These are phyloP conservation scores for Malania oleifera DNA, from an alignment of 164 flowering plant genomes.

Conservation along the genomic window DNA sequence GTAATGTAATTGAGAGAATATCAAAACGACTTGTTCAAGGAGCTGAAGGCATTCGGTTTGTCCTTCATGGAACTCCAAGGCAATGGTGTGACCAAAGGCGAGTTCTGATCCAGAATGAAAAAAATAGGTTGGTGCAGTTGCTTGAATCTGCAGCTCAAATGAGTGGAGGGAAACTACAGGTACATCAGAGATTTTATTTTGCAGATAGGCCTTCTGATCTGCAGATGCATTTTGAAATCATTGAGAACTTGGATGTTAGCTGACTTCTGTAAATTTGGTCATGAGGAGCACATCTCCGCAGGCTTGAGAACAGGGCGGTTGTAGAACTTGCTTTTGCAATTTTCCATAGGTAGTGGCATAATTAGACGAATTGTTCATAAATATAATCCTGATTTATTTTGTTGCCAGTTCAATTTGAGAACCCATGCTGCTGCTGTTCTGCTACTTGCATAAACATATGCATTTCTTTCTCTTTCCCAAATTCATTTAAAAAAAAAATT, in stretches of 20 bases:
- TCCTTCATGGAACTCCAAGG: conserved; percentile 84
- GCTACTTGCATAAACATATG: no score
- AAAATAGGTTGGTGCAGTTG: conserved; percentile 43
- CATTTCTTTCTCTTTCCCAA: no score
- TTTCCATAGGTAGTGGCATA: no score
- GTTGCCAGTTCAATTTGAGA: no score
- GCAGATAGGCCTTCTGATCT: conserved; percentile 42
- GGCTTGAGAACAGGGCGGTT: neutral
- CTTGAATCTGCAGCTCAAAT: conserved; percentile 40
- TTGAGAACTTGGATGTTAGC: conserved; percentile 58
- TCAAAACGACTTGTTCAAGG: conserved; percentile 29
- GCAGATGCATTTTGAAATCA: conserved; percentile 93
- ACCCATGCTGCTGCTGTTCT: no score
- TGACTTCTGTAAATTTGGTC: neutral
- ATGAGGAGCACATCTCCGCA: neutral
- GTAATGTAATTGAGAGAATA: conserved; percentile 38
- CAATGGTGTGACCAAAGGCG: conserved; percentile 74
- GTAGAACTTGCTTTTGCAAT: neutral
- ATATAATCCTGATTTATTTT: no score
- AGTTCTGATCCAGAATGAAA: conserved; percentile 58
- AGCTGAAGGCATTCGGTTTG: conserved; percentile 39
- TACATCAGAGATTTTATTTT: conserved; percentile 65
- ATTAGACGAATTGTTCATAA: no score
- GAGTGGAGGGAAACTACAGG: conserved; percentile 51
- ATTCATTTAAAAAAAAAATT: no score